These are phyloP conservation scores for Microsporum ferrugineum DNA, from an alignment of 2,329 filamentous ascomycete species.

Conservation along the genomic window DNA sequence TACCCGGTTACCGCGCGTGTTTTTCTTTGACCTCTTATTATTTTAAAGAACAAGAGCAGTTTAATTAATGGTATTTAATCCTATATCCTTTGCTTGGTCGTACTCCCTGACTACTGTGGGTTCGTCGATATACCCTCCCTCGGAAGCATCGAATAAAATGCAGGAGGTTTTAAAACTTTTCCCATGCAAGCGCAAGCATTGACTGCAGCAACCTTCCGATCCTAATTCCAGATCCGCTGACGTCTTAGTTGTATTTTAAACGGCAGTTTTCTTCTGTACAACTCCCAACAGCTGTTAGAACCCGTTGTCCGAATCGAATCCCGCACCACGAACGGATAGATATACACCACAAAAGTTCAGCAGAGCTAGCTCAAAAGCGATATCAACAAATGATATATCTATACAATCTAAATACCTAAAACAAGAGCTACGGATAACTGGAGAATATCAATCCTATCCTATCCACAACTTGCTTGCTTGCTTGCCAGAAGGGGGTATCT, in stretches of 20 bases:
- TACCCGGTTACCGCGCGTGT: slow-evolving; percentile 4
- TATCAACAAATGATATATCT: neutral
- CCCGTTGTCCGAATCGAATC: neutral
- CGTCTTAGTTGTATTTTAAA: neutral
- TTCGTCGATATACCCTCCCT: no score
- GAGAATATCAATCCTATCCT: neutral
- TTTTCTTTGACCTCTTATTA: slow-evolving; percentile 5
- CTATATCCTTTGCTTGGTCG: neutral
- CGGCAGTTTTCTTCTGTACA: neutral
- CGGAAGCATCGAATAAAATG: neutral
- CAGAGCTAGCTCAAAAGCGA: neutral
- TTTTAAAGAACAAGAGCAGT: slow-evolving; percentile 4
- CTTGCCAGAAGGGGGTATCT: neutral
- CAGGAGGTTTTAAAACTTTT: neutral
- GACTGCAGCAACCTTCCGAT: neutral
- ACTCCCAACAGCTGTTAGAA: neutral
- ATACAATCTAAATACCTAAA: neutral
- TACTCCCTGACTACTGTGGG: neutral
- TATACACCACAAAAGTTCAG: neutral
- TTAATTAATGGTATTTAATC: slow-evolving; percentile 6
- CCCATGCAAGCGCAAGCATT: neutral
- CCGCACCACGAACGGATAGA: neutral
- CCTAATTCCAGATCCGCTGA: neutral
- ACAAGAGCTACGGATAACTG: neutral
- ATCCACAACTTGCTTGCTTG: neutral